A percentile compares a stretch with the other conserved stretches of the same genome.
These are phyloP conservation scores for Epichloe bromicola DNA, from an alignment of 2,329 filamentous ascomycete species.

Conservation along the genomic window DNA sequence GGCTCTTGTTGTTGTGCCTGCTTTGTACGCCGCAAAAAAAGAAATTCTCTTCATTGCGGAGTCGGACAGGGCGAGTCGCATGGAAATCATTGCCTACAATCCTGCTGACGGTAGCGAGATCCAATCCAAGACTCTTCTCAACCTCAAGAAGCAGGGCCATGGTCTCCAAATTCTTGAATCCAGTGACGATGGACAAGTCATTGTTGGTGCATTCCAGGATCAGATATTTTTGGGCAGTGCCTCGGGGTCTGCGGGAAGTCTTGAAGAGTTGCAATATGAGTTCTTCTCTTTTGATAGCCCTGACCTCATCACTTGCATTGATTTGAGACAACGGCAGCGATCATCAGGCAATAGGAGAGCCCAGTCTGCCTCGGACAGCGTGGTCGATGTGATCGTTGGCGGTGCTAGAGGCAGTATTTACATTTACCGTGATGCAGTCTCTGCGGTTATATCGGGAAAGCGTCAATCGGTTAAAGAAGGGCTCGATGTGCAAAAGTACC, in stretches of 20 bases:
- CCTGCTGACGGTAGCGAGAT: conserved; percentile 16
- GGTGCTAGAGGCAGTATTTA: conserved; percentile 64
- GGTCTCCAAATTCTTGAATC: conserved; percentile 31
- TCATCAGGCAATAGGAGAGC: conserved; percentile 12
- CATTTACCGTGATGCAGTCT: conserved; percentile 65
- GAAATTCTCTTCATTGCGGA: conserved; percentile 38
- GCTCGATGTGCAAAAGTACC: conserved; percentile 52
- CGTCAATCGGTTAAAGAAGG: conserved; percentile 31
- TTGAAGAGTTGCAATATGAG: conserved; percentile 31
- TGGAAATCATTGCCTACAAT: conserved; percentile 34
- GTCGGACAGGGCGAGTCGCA: conserved; percentile 20
- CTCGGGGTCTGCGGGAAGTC: conserved; percentile 9
- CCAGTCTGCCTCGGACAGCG: conserved; percentile 16
- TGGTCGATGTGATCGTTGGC: conserved; percentile 67
- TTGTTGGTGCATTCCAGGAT: conserved; percentile 32
- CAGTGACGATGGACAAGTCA: conserved; percentile 40
- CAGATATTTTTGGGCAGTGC: conserved; percentile 23
- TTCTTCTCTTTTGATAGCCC: conserved; percentile 46
- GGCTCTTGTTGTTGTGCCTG: conserved; percentile 30
- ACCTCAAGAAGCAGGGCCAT: conserved; percentile 21
- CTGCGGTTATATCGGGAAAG: conserved; percentile 35
- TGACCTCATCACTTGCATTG: conserved; percentile 54
- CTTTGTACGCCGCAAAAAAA: conserved; percentile 18
- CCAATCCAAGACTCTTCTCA: conserved; percentile 23
- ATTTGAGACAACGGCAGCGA: conserved; percentile 36